Percentiles rank a stretch among this genome's conserved stretches.
Conservation (phyloP, 257 asterid genomes). For the Penstemon barbatus region DNA sequence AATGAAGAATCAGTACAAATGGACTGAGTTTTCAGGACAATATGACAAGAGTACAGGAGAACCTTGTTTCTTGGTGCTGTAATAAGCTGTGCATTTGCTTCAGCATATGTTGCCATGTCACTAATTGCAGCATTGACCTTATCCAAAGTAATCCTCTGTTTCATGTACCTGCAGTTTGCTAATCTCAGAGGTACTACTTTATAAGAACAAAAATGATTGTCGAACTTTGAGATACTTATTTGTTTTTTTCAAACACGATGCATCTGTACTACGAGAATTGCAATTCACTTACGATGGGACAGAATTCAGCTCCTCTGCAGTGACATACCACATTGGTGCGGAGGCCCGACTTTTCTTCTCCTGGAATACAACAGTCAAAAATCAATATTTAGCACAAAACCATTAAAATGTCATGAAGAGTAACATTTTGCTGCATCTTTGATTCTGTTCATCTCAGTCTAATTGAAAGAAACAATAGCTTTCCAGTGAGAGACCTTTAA, state of each 20-base stretch:
- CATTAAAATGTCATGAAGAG: background rate
- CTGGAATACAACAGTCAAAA: slow-evolving; percentile 37
- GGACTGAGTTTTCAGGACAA: slow-evolving; percentile 15
- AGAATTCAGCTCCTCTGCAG: slow-evolving; percentile 71
- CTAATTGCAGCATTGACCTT: slow-evolving; percentile 88
- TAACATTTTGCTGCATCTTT: slow-evolving; percentile 6
- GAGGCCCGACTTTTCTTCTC: slow-evolving; percentile 75
- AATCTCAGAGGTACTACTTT: slow-evolving; percentile 28
- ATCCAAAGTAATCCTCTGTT: slow-evolving; percentile 85
- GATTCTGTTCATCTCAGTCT: slow-evolving; percentile 6
- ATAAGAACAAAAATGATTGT: slow-evolving; percentile 10
- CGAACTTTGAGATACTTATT: slow-evolving; percentile 7
- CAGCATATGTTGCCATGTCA: slow-evolving; percentile 86
- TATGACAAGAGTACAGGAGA: slow-evolving; percentile 5
- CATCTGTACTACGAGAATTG: slow-evolving; percentile 5
- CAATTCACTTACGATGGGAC: slow-evolving; percentile 74
- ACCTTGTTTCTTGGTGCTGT: slow-evolving; percentile 89
- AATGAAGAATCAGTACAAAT: slow-evolving; percentile 31
- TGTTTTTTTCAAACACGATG: too few relatives aligned
- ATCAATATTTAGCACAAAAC: background rate
- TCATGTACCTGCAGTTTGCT: slow-evolving; percentile 76
- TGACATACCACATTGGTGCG: slow-evolving; percentile 77
- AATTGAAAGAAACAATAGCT: slow-evolving; percentile 8
- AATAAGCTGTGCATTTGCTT: slow-evolving; percentile 83
- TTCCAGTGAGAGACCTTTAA: slow-evolving; percentile 2